Evolutionary conservation across 1,284 basidiomycete species (phyloP).

Genomic region (Macrocystidia cucumis): DNA sequence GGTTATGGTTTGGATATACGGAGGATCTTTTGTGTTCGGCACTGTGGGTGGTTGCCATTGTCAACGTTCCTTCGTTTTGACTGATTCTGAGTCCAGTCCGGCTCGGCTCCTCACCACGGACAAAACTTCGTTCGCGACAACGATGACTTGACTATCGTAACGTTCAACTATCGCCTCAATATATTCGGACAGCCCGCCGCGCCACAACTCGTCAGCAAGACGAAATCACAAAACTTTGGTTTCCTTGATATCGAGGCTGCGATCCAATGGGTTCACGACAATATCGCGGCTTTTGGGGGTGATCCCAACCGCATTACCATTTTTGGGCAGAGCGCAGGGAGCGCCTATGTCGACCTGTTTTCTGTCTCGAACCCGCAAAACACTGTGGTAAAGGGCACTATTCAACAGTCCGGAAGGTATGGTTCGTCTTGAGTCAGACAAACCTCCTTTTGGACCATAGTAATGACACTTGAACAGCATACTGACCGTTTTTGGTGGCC

Average conservation of each 20-base stretch:
- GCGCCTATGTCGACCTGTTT: constrained; percentile 21
- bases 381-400: constrained; percentile 23
- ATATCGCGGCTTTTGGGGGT: constrained; percentile 27
- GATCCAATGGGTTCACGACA: constrained; percentile 25
- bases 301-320: constrained; percentile 25
- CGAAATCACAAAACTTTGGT: constrained; percentile 22
- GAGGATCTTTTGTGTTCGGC: constrained; percentile 24
- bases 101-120: constrained; percentile 19
- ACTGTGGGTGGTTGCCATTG: constrained; percentile 20
- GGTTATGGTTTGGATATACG: constrained; percentile 27
- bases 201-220: constrained; percentile 20
- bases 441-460: no score
- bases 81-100: constrained; percentile 15
- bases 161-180: constrained; percentile 27
- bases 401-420: constrained; percentile 27
- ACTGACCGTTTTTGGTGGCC: neutral
- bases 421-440: neutral
- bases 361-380: constrained; percentile 21
- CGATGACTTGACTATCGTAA: constrained; percentile 25
- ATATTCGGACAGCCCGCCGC: constrained; percentile 26
- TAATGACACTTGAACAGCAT: no score
- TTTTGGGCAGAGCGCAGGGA: constrained; percentile 27
- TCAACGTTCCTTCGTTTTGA: neutral
- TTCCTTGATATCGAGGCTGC: constrained; percentile 23
- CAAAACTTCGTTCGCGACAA: constrained; percentile 22